These are phyloP conservation scores for Serendipita sp. DNA, from an alignment of 768 basidiomycete species.

Conservation along the genomic window DNA sequence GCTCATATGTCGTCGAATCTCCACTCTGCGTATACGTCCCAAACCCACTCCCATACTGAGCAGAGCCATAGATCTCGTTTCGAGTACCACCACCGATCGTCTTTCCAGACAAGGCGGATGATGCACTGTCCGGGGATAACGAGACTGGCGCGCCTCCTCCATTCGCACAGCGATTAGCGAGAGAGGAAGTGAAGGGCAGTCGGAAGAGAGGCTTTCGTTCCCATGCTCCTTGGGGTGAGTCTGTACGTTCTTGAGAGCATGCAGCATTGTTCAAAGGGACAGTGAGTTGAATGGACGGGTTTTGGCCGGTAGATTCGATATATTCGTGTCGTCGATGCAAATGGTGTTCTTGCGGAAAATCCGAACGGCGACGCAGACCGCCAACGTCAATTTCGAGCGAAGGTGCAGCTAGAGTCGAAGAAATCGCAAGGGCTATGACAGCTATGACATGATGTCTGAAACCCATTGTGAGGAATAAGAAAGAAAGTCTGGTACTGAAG, in stretches of 20 bases:
- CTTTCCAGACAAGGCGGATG: not conserved
- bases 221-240: not conserved
- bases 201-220: not conserved
- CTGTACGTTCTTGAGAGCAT: no score
- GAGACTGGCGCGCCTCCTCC: not conserved
- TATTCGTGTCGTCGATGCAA: not conserved
- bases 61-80: constrained; percentile 2
- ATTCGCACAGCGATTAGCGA: not conserved
- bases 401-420: no score
- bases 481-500: no score
- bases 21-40: not conserved
- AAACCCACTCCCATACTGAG: not conserved
- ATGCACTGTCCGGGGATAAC: not conserved
- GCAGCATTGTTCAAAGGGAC: not conserved
- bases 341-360: not conserved
- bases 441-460: no score
- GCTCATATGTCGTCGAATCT: not conserved
- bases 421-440: no score
- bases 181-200: not conserved
- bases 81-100: not conserved
- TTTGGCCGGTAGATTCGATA: not conserved
- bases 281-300: not conserved
- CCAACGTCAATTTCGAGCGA: no score
- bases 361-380: not conserved
- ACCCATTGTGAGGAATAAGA: no score